Evolutionary conservation across 352 stramenopile species (phyloP).

Genomic region (Blastocystis sp.): DNA sequence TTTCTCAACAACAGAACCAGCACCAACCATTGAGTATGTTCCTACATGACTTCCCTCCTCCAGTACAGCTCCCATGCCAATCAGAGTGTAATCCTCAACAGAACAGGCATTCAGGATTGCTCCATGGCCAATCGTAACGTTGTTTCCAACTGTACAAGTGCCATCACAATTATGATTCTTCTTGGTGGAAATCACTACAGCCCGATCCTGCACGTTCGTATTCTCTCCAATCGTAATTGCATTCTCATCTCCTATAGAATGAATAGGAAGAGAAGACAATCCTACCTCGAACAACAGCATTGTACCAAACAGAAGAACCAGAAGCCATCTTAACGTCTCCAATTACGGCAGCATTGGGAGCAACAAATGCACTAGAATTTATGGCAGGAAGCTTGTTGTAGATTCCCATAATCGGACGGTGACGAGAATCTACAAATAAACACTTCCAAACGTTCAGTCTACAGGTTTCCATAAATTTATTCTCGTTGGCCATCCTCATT

Average conservation of each 20-base stretch:
- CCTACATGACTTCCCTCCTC: slow-evolving; percentile 82
- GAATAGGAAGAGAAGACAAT: background rate
- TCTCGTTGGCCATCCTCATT: slow-evolving; percentile 78
- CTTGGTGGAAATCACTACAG: slow-evolving; percentile 76
- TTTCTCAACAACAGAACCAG: slow-evolving; percentile 82
- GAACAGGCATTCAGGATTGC: slow-evolving; percentile 89
- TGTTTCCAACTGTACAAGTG: slow-evolving; percentile 81
- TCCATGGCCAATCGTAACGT: slow-evolving; percentile 85
- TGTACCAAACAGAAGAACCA: slow-evolving; percentile 88
- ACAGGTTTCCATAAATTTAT: slow-evolving; percentile 77
- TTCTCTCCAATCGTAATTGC: slow-evolving; percentile 85
- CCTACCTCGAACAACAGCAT: slow-evolving; percentile 82
- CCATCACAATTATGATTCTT: slow-evolving; percentile 70
- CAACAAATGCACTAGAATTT: slow-evolving; percentile 83
- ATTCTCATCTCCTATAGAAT: slow-evolving; percentile 74
- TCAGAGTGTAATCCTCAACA: slow-evolving; percentile 87
- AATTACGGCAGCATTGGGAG: slow-evolving; percentile 87
- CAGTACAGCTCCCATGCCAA: slow-evolving; percentile 88
- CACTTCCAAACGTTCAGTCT: slow-evolving; percentile 66
- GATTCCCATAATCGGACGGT: slow-evolving; percentile 83
- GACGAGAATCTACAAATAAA: slow-evolving; percentile 70
- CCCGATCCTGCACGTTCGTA: slow-evolving; percentile 90
- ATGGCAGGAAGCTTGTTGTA: slow-evolving; percentile 82
- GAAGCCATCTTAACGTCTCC: slow-evolving; percentile 86
- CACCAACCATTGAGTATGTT: slow-evolving; percentile 85